Evolutionary conservation across 2,329 filamentous ascomycete species (phyloP), one percentile per base, ranked within the genome.

Genomic region (Fonsecaea multimorphosa): DNA sequence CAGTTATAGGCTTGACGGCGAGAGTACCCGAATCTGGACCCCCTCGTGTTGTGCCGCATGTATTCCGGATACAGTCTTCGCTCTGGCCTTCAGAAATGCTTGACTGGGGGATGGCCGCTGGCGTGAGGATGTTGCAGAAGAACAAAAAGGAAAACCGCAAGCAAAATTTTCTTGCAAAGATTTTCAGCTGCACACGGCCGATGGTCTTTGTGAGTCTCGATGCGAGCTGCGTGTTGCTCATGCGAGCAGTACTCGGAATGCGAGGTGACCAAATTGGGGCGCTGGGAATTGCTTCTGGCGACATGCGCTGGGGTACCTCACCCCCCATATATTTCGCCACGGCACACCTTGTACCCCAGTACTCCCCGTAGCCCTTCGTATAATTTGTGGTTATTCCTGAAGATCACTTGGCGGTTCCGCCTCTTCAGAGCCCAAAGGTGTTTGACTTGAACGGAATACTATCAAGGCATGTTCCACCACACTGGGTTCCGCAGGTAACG

Each of bases 301-400:
- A 52, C 58, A 24, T 60, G n/a, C 40, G 31, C 46, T 16, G 54
- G 36, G 58, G 58, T 61, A 61, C 58, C 27, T 58, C 29, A 11
- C 44, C 55, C 61, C 44, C 63, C 53, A 61, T 65, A 65, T 53
- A 61, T 61, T 61, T 61, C 36, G 44, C 58, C 32, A 49, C 49
- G 58, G 54, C 58, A 38, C 51, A 36, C 19, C 22, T 40, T 61
- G 63, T 61, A 61, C 58, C 32, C 49, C 51, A 29, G 24, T 40
- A 16, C 31, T 38, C 46, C n/a, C n/a, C 52, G 29, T 49, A 49
- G 44, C 22, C 44, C 19, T 49, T 49, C 16, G n/a, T 49, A 49
- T 24, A 24, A 27, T 49, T 49, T 49, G 19, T 24, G 22, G 44
- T 24, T 24, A 24, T 49, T 49, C 19, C 2, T 24, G 44, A 49